Evolutionary conservation across 441 rosid genomes (phyloP).

Genomic region (Euphorbia celastroides): DNA sequence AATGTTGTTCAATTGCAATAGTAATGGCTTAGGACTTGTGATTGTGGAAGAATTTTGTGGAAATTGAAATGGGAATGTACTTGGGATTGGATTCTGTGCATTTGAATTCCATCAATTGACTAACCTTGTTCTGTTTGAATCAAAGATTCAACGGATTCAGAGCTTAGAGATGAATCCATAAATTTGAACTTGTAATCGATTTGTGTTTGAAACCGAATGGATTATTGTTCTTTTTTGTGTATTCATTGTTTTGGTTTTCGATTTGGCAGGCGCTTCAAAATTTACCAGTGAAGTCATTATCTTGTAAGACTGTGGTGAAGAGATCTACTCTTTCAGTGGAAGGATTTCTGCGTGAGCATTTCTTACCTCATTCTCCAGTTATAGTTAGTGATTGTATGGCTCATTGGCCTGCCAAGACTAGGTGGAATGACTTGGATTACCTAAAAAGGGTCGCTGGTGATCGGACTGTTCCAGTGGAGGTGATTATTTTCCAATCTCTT

Average conservation of each 20-base stretch:
- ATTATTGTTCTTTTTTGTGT: neutral
- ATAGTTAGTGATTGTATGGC: conserved; percentile 80
- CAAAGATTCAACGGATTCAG: neutral
- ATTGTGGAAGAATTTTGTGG: neutral
- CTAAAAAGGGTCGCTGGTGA: conserved; percentile 71
- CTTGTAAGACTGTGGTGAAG: conserved; percentile 58
- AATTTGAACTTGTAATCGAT: neutral
- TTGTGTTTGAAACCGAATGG: neutral
- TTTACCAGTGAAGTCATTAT: conserved; percentile 62
- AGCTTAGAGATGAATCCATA: neutral
- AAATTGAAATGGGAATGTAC: too few species aligned
- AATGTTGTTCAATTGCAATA: neutral
- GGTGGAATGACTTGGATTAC: conserved; percentile 86
- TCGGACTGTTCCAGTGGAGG: conserved; percentile 98
- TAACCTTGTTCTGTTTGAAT: neutral
- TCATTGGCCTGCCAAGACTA: conserved; percentile 89
- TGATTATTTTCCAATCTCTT: conserved; percentile 30
- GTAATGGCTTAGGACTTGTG: neutral
- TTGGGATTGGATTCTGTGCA: neutral
- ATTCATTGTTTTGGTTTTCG: conserved; percentile 11
- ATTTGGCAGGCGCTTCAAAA: conserved; percentile 45
- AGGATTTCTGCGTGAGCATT: conserved; percentile 69
- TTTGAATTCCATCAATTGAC: neutral
- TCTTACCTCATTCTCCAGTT: conserved; percentile 68
- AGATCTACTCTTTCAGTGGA: conserved; percentile 72